These are phyloP conservation scores for Akanthomyces dipterigenus DNA, from an alignment of 2,329 filamentous ascomycete species.

Conservation along the genomic window DNA sequence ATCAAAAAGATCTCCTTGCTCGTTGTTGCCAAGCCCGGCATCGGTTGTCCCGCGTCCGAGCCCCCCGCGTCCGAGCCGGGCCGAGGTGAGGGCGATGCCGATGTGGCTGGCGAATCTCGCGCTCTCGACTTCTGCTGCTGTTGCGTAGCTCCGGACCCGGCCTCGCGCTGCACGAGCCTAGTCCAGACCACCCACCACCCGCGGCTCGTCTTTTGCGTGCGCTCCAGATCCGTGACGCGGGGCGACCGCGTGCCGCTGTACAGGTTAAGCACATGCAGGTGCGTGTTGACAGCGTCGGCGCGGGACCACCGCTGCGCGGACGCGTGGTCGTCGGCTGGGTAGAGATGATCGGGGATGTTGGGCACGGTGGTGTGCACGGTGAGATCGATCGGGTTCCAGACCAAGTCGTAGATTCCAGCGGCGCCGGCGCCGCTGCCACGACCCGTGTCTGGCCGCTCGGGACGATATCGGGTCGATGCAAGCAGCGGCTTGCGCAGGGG, in stretches of 20 bases:
- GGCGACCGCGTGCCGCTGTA: slow-evolving; percentile 37
- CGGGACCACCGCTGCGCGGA: slow-evolving; percentile 44
- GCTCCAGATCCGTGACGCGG: slow-evolving; percentile 43
- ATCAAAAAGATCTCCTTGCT: slow-evolving; percentile 57
- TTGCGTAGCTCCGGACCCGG: not conserved
- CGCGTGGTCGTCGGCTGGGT: slow-evolving; percentile 18
- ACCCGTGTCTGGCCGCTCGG: slow-evolving; percentile 38
- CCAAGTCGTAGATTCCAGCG: slow-evolving; percentile 51
- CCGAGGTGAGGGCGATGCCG: slow-evolving; percentile 1
- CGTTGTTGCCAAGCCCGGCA: slow-evolving; percentile 17
- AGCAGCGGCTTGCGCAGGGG: slow-evolving; percentile 52
- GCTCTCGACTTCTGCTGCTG: slow-evolving; percentile 12
- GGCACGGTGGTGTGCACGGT: slow-evolving; percentile 58
- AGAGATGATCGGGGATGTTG: slow-evolving; percentile 49
- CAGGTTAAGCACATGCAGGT: slow-evolving; percentile 56
- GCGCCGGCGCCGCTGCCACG: slow-evolving; percentile 21
- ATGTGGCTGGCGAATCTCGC: not conserved
- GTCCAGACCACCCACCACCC: slow-evolving; percentile 68
- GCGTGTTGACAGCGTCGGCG: slow-evolving; percentile 57
- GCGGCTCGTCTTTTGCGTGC: slow-evolving; percentile 58
- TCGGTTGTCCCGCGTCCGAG: slow-evolving; percentile 14
- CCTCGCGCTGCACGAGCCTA: slow-evolving; percentile 36
- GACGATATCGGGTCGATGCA: slow-evolving; percentile 49
- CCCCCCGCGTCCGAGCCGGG: not conserved
- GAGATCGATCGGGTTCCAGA: slow-evolving; percentile 52